Percentiles rank a stretch among this genome's conserved stretches.
Conservation (phyloP, 176 grass and related monocot genomes). For the Hordeum marinum region DNA sequence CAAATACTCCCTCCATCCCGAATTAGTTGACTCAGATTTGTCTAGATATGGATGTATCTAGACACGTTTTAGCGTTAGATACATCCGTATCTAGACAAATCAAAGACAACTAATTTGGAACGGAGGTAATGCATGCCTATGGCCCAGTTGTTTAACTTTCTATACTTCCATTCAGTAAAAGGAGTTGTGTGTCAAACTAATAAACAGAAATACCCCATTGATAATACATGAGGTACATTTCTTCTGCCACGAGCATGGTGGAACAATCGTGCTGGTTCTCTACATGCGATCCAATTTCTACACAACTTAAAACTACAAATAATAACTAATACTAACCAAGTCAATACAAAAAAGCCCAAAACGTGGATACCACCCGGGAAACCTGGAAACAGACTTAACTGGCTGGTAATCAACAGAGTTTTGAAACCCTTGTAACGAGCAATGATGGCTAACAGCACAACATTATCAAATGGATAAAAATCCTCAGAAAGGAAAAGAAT, state of each 20-base stretch:
- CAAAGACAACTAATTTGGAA: too few species aligned
- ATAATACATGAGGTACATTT: neutral
- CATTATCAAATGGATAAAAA: slow-evolving; percentile 14
- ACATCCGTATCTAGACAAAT: too few species aligned
- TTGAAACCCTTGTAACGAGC: neutral
- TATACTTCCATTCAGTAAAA: neutral
- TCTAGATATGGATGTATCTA: too few species aligned
- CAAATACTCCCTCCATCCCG: neutral
- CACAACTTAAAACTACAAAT: neutral
- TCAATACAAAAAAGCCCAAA: neutral
- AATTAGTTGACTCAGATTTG: too few species aligned
- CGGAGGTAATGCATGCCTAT: neutral
- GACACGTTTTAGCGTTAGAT: too few species aligned
- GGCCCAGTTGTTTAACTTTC: neutral
- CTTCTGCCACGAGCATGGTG: neutral
- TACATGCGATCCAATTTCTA: neutral
- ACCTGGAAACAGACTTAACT: neutral
- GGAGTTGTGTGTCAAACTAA: neutral
- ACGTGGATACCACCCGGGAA: neutral
- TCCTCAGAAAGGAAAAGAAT: neutral
- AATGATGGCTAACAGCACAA: neutral
- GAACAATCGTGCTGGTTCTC: neutral
- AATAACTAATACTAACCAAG: neutral
- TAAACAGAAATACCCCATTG: neutral
- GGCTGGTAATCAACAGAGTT: neutral